phyloP scores from a whole-genome alignment of 306 rosid genomes.

The Quercus ilex region DNA sequence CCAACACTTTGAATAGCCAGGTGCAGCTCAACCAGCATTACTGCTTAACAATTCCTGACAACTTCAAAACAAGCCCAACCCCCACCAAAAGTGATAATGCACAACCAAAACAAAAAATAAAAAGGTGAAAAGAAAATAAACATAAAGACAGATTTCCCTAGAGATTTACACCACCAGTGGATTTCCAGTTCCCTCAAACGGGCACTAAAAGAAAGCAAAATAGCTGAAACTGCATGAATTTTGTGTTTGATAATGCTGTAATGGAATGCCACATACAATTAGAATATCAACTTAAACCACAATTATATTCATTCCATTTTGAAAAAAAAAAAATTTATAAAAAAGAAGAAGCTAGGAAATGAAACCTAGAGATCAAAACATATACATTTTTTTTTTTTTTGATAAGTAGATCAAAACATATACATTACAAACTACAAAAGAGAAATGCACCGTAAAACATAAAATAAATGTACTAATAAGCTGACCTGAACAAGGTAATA shows the following conservation, averaged over 20 bases:
- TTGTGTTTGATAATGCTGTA: not conserved
- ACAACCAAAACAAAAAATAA: no score
- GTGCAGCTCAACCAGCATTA: no score
- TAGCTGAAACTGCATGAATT: no score
- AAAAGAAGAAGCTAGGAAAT: not conserved
- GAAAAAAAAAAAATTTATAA: no score
- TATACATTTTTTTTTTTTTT: no score
- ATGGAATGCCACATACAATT: not conserved
- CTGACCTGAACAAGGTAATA: slow-evolving; percentile 96
- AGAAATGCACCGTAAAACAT: not conserved
- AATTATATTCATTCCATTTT: no score
- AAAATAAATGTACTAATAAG: not conserved
- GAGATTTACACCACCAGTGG: not conserved
- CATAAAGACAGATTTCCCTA: not conserved
- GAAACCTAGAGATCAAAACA: not conserved
- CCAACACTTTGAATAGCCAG: no score
- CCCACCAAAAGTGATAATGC: no score
- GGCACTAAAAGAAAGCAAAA: no score
- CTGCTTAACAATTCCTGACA: no score
- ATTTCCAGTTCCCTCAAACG: not conserved
- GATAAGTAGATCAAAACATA: not conserved
- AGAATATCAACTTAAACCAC: not conserved
- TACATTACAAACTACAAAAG: not conserved
- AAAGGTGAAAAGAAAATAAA: no score
- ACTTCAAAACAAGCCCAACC: no score